Base-by-base conservation (phyloP, 371 early-diverging fungal species). In the Syncephalastrum sp. region DNA sequence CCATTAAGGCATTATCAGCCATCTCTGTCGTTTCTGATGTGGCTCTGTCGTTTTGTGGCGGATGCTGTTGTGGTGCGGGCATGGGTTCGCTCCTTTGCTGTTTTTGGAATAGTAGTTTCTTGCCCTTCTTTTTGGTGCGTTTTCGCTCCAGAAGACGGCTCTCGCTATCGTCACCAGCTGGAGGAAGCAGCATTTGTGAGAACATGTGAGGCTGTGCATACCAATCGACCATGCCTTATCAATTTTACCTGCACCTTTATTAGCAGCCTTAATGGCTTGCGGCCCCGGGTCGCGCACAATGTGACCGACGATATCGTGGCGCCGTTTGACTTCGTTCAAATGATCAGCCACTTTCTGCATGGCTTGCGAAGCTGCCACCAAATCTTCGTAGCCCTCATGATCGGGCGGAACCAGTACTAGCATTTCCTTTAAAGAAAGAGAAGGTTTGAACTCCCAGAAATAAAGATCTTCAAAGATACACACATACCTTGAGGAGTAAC, bases 241-340 rank as follows among this genome's bases (percentile, higher is more conserved):
- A 0, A 33, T 8, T 33, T 10, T 33, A 33, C 38, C 38, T 33
- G 38, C 38, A 10, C 38, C 12, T 10, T 8, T 8, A 10, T 10
- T 33, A 10, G 8, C 38, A 5, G 7, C 5, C 38, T 33, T 33
- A 10, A 10, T 33, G 12, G 10, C 38, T 33, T 33, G 38, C 38
- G 38, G 38, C 38, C 38, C 8, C 38, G 38, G 38, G n/a, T 82
- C 83, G 14, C 86, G 83, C 6, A 91, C 87, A 54, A 91, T 83
- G 56, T 86, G 85, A 38, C 91, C 91, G 1, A 91, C 90, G 19
- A 90, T 80, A 67, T 93, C 94, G 59, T 91, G 91, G 47, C 92
- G 76, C 57, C 84, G 75, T 74, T 93, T 93, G 48, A 87, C 84
- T 56, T 91, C 89, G 68, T 93, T 93, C 57, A 91, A 91, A 29